Conservation (phyloP, 371 early-diverging fungal species). For the Dichotomocladium elegans region DNA sequence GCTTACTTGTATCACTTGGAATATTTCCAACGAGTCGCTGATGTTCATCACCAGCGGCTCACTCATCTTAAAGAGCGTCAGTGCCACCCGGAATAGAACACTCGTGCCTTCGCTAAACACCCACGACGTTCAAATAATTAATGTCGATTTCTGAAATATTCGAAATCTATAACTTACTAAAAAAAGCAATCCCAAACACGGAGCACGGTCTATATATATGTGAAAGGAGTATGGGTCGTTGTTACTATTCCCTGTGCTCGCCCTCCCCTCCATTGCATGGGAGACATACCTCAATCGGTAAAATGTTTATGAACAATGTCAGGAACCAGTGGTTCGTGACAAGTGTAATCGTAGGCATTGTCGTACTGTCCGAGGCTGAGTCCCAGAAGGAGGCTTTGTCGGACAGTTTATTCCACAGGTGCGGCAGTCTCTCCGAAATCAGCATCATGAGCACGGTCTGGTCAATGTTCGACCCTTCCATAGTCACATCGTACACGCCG, state of each 20-base stretch:
- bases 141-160: neutral
- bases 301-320: conserved; percentile 74
- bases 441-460: conserved; percentile 69
- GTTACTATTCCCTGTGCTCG: too few relatives aligned
- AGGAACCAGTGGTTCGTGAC: conserved; percentile 87
- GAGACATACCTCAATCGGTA: conserved; percentile 65
- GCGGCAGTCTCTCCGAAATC: conserved; percentile 50
- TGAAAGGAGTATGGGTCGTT: neutral
- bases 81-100: conserved; percentile 67
- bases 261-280: neutral
- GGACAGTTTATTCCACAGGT: conserved; percentile 43
- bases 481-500: conserved; percentile 69
- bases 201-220: conserved; percentile 49
- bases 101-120: conserved; percentile 63
- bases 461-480: conserved; percentile 72
- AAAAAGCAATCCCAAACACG: conserved; percentile 82
- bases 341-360: conserved; percentile 65
- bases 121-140: neutral
- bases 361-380: conserved; percentile 39
- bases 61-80: conserved; percentile 65
- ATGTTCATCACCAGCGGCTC: conserved; percentile 52
- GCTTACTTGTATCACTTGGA: conserved; percentile 50
- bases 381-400: conserved; percentile 43
- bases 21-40: conserved; percentile 59
- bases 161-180: conserved; percentile 39